These are phyloP conservation scores for Seiridium cupressi DNA, from an alignment of 2,329 filamentous ascomycete species.

Conservation along the genomic window DNA sequence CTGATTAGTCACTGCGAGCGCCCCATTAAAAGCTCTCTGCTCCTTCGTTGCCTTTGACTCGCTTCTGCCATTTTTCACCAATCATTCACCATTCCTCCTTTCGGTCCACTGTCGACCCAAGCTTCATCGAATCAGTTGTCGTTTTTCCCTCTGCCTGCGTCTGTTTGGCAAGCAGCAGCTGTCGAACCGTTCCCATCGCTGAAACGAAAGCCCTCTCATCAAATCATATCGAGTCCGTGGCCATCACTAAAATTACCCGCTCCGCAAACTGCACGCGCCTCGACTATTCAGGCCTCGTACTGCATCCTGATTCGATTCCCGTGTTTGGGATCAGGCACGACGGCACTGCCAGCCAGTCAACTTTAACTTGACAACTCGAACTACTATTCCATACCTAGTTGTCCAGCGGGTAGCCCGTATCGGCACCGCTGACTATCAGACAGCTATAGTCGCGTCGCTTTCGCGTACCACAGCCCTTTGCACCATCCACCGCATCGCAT, in stretches of 20 bases:
- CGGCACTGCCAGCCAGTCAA: constrained; percentile 2
- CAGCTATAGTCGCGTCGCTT: background rate
- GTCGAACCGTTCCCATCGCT: background rate
- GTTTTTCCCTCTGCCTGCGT: constrained; percentile 16
- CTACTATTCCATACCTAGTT: background rate
- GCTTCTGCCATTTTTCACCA: constrained; percentile 32
- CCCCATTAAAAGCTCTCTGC: constrained; percentile 30
- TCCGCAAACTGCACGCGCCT: constrained; percentile 6
- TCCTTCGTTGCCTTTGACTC: constrained; percentile 29
- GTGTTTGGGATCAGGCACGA: constrained; percentile 7
- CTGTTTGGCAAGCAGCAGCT: background rate
- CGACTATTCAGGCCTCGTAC: constrained; percentile 2
- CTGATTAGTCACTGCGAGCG: constrained; percentile 31
- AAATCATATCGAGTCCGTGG: constrained; percentile 8
- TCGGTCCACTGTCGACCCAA: constrained; percentile 29
- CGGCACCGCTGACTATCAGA: background rate
- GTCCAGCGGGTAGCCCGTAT: background rate
- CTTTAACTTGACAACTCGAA: background rate
- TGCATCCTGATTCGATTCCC: constrained; percentile 13
- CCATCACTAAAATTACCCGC: constrained; percentile 10
- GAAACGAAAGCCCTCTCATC: background rate
- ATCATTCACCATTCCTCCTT: constrained; percentile 26
- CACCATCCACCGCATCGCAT: background rate
- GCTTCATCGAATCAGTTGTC: constrained; percentile 30
- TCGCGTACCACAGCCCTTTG: background rate